phyloP scores from a whole-genome alignment of 495 filamentous ascomycete genomes.

The Penicillium pancosmium region DNA sequence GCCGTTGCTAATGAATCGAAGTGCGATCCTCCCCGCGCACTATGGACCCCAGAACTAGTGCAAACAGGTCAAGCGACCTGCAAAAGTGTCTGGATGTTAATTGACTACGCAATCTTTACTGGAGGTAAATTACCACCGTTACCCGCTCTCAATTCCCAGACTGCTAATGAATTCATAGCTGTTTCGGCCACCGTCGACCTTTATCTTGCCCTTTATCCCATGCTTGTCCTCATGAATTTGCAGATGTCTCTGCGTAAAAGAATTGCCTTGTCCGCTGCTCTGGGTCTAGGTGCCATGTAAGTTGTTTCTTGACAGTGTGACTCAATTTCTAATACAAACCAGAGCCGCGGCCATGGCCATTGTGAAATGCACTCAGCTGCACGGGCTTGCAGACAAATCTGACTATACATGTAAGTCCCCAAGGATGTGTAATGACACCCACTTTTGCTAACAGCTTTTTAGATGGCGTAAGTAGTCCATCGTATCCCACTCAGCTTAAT shows the following conservation, averaged over 20 bases:
- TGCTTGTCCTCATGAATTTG: constrained; percentile 32
- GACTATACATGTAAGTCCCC: constrained; percentile 40
- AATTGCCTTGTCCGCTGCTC: constrained; percentile 35
- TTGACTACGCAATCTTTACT: constrained; percentile 42
- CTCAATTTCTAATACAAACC: not conserved
- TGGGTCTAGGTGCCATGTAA: constrained; percentile 42
- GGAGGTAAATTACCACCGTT: constrained; percentile 26
- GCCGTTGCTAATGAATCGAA: not conserved
- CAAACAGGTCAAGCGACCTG: constrained; percentile 28
- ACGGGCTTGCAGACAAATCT: constrained; percentile 35
- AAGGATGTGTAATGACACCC: not conserved
- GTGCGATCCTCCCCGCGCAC: constrained; percentile 25
- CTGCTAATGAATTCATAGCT: constrained; percentile 16
- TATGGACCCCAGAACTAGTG: constrained; percentile 19
- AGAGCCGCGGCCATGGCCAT: constrained; percentile 41
- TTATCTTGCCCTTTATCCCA: constrained; percentile 39
- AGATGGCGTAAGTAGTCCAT: not conserved
- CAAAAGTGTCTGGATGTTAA: constrained; percentile 32
- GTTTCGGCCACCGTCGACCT: constrained; percentile 41
- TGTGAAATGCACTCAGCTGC: constrained; percentile 39
- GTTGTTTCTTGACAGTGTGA: constrained; percentile 4
- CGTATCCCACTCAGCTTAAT: not conserved
- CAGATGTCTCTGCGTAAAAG: constrained; percentile 46
- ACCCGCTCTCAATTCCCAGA: not conserved
- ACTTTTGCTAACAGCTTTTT: not conserved